Percentiles rank a stretch among this genome's conserved stretches.
These are phyloP conservation scores for Penstemon davidsonii DNA, from an alignment of 257 asterid genomes.

Conservation along the genomic window DNA sequence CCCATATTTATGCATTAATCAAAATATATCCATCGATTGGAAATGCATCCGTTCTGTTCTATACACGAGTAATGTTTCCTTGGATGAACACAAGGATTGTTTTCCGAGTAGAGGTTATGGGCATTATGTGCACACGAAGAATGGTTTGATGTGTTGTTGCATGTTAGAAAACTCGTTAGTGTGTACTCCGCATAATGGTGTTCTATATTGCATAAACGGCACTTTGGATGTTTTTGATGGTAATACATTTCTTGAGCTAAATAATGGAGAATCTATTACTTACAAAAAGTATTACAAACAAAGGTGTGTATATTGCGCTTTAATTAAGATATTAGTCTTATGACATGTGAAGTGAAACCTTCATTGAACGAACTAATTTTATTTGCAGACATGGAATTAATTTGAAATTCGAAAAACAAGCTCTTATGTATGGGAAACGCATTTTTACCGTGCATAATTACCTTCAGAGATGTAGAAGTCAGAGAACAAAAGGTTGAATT, in stretches of 20 bases:
- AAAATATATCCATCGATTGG: slow-evolving; percentile 51
- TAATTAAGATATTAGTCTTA: background rate
- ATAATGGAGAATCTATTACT: slow-evolving; percentile 41
- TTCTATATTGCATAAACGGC: slow-evolving; percentile 48
- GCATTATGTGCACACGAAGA: slow-evolving; percentile 41
- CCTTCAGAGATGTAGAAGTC: slow-evolving; percentile 46
- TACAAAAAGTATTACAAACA: slow-evolving; percentile 46
- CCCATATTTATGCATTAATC: slow-evolving; percentile 37
- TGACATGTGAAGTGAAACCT: background rate
- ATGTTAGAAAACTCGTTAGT: slow-evolving; percentile 63
- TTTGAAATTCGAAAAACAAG: slow-evolving; percentile 45
- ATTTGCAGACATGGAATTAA: slow-evolving; percentile 58
- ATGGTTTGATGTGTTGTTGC: slow-evolving; percentile 57
- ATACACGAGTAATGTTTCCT: slow-evolving; percentile 15
- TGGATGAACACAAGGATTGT: slow-evolving; percentile 25
- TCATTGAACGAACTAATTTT: background rate
- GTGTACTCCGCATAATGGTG: slow-evolving; percentile 62
- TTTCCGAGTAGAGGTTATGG: slow-evolving; percentile 23
- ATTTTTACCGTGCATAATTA: slow-evolving; percentile 50
- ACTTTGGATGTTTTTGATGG: slow-evolving; percentile 43
- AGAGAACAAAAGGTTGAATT: slow-evolving; percentile 11
- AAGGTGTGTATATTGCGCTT: slow-evolving; percentile 37
- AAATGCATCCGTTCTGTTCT: slow-evolving; percentile 39
- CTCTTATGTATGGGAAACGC: slow-evolving; percentile 49
- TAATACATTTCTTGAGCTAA: slow-evolving; percentile 40